These are phyloP conservation scores for Vigna nakashimae DNA, from an alignment of 306 rosid genomes.

Conservation along the genomic window DNA sequence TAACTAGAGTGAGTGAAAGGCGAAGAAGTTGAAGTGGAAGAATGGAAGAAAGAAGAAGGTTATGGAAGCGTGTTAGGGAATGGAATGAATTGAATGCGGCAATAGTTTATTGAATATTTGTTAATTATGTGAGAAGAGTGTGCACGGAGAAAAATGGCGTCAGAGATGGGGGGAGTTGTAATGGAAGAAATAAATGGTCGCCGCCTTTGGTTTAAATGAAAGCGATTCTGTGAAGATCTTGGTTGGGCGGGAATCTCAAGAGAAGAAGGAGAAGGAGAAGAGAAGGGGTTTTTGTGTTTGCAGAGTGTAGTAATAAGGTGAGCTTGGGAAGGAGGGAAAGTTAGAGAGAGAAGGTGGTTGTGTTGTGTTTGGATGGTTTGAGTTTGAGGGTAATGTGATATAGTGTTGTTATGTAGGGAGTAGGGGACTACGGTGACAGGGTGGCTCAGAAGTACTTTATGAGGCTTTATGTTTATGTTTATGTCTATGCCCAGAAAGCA, in stretches of 20 bases:
- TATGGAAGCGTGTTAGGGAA: slow-evolving; percentile 26
- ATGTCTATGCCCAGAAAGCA: slow-evolving; percentile 62
- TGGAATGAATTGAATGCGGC: slow-evolving; percentile 14
- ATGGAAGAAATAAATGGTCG: slow-evolving; percentile 60
- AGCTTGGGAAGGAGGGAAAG: not conserved
- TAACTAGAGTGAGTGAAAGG: too few species aligned
- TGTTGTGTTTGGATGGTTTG: slow-evolving; percentile 1
- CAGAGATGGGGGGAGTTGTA: not conserved
- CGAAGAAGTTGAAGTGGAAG: not conserved
- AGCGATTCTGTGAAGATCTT: slow-evolving; percentile 68
- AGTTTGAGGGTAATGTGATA: not conserved
- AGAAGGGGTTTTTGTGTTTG: too few species aligned
- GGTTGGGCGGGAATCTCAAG: slow-evolving; percentile 74
- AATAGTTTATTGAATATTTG: not conserved
- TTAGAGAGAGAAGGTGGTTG: not conserved
- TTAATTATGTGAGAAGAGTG: not conserved
- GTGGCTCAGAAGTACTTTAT: slow-evolving; percentile 52
- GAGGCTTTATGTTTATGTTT: slow-evolving; percentile 19
- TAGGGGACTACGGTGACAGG: slow-evolving; percentile 70
- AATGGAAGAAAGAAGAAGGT: not conserved
- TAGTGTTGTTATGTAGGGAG: slow-evolving; percentile 38
- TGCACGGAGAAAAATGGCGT: slow-evolving; percentile 37
- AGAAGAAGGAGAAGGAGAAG: not conserved
- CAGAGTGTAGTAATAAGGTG: too few species aligned
- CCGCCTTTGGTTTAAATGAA: slow-evolving; percentile 75